Evolutionary conservation across 2,329 filamentous ascomycete genomes (phyloP), one percentile per base, ranked within the genome.

Genomic region (Aplosporella prunicola): DNA sequence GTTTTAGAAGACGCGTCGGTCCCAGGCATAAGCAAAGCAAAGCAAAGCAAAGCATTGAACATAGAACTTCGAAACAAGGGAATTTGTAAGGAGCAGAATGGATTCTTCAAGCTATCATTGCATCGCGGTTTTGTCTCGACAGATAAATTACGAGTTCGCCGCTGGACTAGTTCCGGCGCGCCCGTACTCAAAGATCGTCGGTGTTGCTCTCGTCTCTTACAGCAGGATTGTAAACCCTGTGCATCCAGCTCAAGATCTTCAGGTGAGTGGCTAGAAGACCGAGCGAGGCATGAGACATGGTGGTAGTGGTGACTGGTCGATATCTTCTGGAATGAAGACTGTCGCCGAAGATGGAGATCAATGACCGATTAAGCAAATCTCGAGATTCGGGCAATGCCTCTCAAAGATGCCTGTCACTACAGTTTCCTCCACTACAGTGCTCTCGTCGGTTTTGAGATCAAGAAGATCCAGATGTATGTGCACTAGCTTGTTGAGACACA

Each of bases 121-220:
- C n/a, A n/a, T n/a, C n/a, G n/a, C n/a, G n/a, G n/a, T n/a, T n/a
- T n/a, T 40, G 37, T 40, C 20, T 26, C 37, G 37, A 40, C 37
- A 15, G 37, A 40, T 40, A 24, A 40, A 40, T 40, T 40, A 40
- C 37, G 37, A 40, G 31, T 34, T 35, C 11, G 20, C 37, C 37
- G 37, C 37, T 40, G 37, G 15, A 40, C 24, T 25, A 40, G 37
- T 35, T 26, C 25, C 35, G 37, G 37, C 20, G 32, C 32, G 20
- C 32, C 32, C 37, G 32, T 40, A 40, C 37, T 40, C 37, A 40
- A 40, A 35, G 32, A 40, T 35, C 31, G 37, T 40, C 37, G 37
- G 17, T 9, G 14, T 40, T 10, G 25, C 20, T 40, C 37, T 40
- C 22, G 37, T 40, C 37, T 40, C 37, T 40, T 34, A 40, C 37